A percentile compares a stretch with the other conserved stretches of the same genome.
Conservation (phyloP, 257 asterid species). For the Fraxinus quadrangulata region DNA sequence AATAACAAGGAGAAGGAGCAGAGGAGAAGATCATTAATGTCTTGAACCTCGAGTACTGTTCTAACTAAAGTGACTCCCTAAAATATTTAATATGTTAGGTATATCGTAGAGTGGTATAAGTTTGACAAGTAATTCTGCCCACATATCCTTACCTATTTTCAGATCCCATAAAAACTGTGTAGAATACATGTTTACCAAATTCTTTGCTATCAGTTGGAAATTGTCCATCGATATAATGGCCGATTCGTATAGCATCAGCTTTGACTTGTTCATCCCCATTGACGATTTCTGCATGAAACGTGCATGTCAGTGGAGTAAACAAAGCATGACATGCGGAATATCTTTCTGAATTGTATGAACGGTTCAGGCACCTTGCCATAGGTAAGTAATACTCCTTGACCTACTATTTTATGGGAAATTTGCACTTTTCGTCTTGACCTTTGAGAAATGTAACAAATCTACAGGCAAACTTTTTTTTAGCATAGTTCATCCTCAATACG, state of each 20-base stretch:
- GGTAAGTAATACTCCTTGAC: background rate
- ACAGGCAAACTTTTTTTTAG: too few species aligned
- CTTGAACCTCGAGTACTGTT: background rate
- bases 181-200: constrained; percentile 82
- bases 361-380: background rate
- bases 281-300: constrained; percentile 58
- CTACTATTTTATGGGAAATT: too few species aligned
- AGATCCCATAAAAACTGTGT: constrained; percentile 90
- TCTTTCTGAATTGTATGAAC: background rate
- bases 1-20: background rate
- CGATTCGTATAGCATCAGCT: constrained; percentile 86
- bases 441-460: too few species aligned
- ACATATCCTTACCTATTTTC: constrained; percentile 70
- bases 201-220: constrained; percentile 85
- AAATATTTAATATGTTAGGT: background rate
- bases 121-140: background rate
- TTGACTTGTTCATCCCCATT: constrained; percentile 82
- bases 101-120: constrained; percentile 2
- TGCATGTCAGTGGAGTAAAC: constrained; percentile 16
- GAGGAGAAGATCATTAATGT: background rate
- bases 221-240: constrained; percentile 71
- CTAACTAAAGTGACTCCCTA: background rate
- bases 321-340: constrained; percentile 10
- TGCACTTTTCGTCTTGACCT: too few species aligned
- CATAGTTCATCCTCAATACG: too few species aligned